Evolutionary conservation across 1,284 basidiomycete species (phyloP), one percentile per base, ranked within the genome.

Genomic region (Boletus semigastroideus): DNA sequence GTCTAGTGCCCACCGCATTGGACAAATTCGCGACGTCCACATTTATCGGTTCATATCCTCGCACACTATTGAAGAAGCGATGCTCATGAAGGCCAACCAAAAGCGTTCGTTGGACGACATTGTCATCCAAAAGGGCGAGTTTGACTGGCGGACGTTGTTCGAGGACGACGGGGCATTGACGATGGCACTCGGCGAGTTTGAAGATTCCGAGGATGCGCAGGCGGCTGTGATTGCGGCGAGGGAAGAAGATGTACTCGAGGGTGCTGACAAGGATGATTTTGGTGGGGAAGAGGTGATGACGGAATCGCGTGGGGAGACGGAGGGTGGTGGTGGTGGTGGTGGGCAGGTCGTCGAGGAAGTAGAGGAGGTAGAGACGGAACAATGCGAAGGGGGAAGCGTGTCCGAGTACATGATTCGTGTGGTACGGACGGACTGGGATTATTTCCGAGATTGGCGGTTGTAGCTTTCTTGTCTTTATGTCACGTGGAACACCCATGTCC

Each of bases 11-110:
- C 92, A 95, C 64, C 89, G 93, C 8, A 98, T 98, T 60, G 95
- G 95, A 10, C 95, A 98, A 70, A 97, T 95, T 46, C 86, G 95
- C 25, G 94, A 98, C 63, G 96, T 98, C 11, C 92, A 98, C 68
- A 96, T 98, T 61, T 98, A 97, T 70, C 90, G 95, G 7, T 95
- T 98, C 69, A 88, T 98, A 42, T 95, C 92, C 5, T 78, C 86
- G 59, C 84, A 93, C 71, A 97, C 95, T 0, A 93, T 98, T 43
- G 96, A 98, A 72, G 95, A 98, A 72, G 94, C 94, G 53, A 93
- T 98, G 83, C 80, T 98, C 34, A 86, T 89, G 54, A 98, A 97
- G 70, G 95, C 95, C 14, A 95, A 98, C 61, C 94, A 98, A 74
- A 98, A 98, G 70, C 86, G 95, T 42, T 82, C 87, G 16, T 76